Percentiles rank a stretch among this genome's conserved stretches.
phyloP scores from a whole-genome alignment of 768 basidiomycete genomes.

The Phaeotremella skinneri region DNA sequence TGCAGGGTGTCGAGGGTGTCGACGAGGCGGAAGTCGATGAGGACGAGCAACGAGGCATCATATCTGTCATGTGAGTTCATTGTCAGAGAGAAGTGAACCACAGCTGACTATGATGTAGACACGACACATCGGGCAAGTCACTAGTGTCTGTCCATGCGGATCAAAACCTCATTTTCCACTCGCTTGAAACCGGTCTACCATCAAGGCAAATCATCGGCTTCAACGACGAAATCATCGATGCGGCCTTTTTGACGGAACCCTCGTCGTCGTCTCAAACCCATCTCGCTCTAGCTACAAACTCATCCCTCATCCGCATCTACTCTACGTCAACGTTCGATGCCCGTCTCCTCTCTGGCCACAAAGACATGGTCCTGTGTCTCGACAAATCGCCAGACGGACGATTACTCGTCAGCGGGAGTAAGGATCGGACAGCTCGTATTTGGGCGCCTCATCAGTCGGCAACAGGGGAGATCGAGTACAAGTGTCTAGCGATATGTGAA shows the following conservation, averaged over 20 bases:
- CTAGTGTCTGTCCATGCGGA: conserved; percentile 87
- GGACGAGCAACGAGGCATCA: conserved; percentile 80
- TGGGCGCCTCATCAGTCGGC: conserved; percentile 61
- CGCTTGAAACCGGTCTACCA: conserved; percentile 63
- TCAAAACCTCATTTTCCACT: conserved; percentile 93
- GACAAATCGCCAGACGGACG: conserved; percentile 66
- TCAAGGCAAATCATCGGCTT: conserved; percentile 86
- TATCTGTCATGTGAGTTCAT: conserved; percentile 70
- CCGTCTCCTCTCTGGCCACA: conserved; percentile 80
- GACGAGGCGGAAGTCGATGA: conserved; percentile 56
- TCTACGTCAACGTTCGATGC: conserved; percentile 72
- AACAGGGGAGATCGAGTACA: conserved; percentile 56
- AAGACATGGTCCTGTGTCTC: conserved; percentile 84
- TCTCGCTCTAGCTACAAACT: conserved; percentile 95
- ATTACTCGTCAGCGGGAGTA: conserved; percentile 86
- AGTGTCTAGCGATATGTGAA: conserved; percentile 80
- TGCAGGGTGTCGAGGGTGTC: conserved; percentile 56
- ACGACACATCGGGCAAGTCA: conserved; percentile 63
- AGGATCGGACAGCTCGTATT: conserved; percentile 80
- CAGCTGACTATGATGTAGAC: conserved; percentile 57
- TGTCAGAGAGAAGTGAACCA: neutral
- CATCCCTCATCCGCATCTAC: conserved; percentile 89
- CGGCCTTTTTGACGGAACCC: conserved; percentile 65
- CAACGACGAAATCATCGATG: conserved; percentile 97
- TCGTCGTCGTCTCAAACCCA: conserved; percentile 59